Percentiles rank a stretch among this genome's conserved stretches.
phyloP scores from a whole-genome alignment of 495 filamentous ascomycete genomes.

The Aspergillus wentii region DNA sequence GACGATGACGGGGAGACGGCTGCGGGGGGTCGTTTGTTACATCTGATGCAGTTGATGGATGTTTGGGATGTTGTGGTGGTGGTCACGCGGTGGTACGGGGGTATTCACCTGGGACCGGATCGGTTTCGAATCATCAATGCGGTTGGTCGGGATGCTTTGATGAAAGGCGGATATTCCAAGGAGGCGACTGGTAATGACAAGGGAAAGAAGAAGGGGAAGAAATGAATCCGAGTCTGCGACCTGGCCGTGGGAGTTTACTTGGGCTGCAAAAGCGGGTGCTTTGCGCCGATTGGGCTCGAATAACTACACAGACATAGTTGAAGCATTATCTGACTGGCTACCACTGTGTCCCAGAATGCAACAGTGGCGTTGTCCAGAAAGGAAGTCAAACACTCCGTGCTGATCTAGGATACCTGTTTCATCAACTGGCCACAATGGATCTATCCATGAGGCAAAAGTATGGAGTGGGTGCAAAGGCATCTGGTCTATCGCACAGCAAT shows the following conservation, averaged over 20 bases:
- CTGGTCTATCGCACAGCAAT: too few relatives aligned
- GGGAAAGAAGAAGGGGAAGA: slow-evolving; percentile 57
- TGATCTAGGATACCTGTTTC: too few relatives aligned
- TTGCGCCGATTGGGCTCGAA: not conserved
- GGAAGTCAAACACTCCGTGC: too few relatives aligned
- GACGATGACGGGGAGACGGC: slow-evolving; percentile 97
- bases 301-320: too few relatives aligned
- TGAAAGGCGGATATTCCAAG: slow-evolving; percentile 66
- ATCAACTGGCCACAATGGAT: too few relatives aligned
- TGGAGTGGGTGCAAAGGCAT: too few relatives aligned
- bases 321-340: not conserved
- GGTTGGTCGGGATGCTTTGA: slow-evolving; percentile 78
- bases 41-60: slow-evolving; percentile 92
- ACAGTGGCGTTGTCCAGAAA: too few relatives aligned
- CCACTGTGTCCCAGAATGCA: too few relatives aligned
- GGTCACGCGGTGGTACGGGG: slow-evolving; percentile 95
- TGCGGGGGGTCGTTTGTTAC: slow-evolving; percentile 76
- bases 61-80: slow-evolving; percentile 89
- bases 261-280: too few relatives aligned
- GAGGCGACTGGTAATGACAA: slow-evolving; percentile 39
- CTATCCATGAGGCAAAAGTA: too few relatives aligned
- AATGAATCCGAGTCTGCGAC: too few relatives aligned
- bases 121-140: slow-evolving; percentile 86
- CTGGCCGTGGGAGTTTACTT: too few relatives aligned
- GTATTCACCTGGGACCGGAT: slow-evolving; percentile 78